phyloP scores from a whole-genome alignment of 139 green algal species.

The Chlorella sp. region DNA sequence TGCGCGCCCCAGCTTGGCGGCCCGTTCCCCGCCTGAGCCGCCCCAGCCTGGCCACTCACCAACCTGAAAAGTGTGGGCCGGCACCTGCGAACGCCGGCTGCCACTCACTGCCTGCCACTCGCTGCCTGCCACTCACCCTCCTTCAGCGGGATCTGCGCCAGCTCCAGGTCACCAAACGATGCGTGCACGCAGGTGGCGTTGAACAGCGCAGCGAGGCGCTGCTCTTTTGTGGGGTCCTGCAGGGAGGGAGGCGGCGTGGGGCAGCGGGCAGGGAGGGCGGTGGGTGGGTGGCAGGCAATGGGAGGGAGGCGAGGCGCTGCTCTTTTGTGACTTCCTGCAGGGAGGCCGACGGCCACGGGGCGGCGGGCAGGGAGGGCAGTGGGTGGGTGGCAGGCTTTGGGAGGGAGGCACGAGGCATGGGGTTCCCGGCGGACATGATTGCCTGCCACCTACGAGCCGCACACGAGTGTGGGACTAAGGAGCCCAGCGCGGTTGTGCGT shows the following conservation, averaged over 20 bases:
- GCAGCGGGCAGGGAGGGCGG: background rate
- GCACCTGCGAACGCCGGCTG: background rate
- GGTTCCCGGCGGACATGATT: background rate
- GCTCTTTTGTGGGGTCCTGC: slow-evolving; percentile 49
- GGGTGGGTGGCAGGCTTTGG: background rate
- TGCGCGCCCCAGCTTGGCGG: too few species aligned
- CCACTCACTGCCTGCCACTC: too few species aligned
- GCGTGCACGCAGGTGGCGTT: slow-evolving; percentile 75
- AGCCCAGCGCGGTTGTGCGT: background rate
- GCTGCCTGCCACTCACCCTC: too few species aligned
- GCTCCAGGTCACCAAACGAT: slow-evolving; percentile 82
- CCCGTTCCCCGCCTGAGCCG: too few species aligned
- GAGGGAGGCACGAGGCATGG: background rate
- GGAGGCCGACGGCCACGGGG: background rate
- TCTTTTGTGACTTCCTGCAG: slow-evolving; percentile 46
- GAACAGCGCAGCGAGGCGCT: slow-evolving; percentile 68
- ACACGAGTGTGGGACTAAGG: too few species aligned
- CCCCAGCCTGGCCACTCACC: too few species aligned
- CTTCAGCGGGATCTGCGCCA: slow-evolving; percentile 58
- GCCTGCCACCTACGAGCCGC: too few species aligned
- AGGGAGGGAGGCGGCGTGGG: background rate
- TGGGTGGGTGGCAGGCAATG: background rate
- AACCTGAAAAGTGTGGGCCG: too few species aligned
- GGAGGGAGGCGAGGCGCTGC: slow-evolving; percentile 49
- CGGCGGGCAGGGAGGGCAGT: background rate